Evolutionary conservation across 495 filamentous ascomycete genomes (phyloP).

Genomic region (Zalerion maritima): DNA sequence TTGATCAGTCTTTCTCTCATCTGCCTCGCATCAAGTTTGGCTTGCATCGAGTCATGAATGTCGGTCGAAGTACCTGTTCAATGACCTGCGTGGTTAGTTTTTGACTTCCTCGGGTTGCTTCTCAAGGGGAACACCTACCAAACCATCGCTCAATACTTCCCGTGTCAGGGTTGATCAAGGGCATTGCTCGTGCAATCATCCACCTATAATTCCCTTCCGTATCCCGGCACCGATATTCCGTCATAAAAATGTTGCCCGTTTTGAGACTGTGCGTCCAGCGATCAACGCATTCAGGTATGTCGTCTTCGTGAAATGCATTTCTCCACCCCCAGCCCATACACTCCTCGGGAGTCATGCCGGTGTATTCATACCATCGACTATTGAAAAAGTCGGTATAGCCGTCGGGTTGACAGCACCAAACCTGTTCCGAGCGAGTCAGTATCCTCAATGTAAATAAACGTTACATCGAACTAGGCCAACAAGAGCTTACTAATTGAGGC

Average conservation of each 20-base stretch:
- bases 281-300: constrained; percentile 32
- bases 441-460: too few relatives aligned
- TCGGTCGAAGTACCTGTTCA: constrained; percentile 42
- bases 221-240: constrained; percentile 51
- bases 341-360: constrained; percentile 42
- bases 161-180: constrained; percentile 42
- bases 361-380: constrained; percentile 56
- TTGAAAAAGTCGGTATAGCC: constrained; percentile 54
- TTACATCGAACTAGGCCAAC: background rate
- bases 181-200: constrained; percentile 54
- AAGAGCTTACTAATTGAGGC: constrained; percentile 41
- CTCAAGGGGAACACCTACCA: constrained; percentile 23
- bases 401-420: constrained; percentile 47
- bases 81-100: background rate
- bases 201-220: constrained; percentile 52
- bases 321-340: constrained; percentile 27
- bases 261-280: constrained; percentile 42
- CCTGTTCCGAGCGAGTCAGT: constrained; percentile 7
- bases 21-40: constrained; percentile 41
- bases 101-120: constrained; percentile 12
- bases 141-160: constrained; percentile 59
- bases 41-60: constrained; percentile 47
- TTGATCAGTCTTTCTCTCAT: constrained; percentile 47
- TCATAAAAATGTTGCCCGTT: constrained; percentile 49
- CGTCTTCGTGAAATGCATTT: constrained; percentile 37